Conservation (phyloP, 2,329 filamentous ascomycete genomes). For the Ophiostoma australiae region DNA sequence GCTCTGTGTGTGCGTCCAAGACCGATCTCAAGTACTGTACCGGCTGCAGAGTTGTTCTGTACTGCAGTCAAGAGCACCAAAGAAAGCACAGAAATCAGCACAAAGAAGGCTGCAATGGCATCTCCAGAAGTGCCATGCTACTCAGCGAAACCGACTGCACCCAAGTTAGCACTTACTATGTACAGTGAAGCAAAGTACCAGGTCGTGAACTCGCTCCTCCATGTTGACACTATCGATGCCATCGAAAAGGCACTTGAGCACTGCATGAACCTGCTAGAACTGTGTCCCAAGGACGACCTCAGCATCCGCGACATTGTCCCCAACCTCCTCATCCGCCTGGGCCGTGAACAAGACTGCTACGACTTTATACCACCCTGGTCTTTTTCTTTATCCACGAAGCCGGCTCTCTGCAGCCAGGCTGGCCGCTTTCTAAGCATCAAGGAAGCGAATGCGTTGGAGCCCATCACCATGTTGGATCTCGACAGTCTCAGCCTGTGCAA, state of each 20-base stretch:
- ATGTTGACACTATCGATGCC: neutral
- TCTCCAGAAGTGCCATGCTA: too few relatives aligned
- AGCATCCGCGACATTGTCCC: neutral
- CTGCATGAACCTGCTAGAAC: neutral
- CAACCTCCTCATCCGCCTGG: neutral
- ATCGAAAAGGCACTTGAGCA: neutral
- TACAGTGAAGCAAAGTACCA: neutral
- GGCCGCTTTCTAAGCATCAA: neutral
- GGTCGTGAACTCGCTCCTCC: neutral
- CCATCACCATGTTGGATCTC: neutral
- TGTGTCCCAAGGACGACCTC: neutral
- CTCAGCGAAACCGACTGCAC: too few relatives aligned
- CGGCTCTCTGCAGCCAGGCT: neutral
- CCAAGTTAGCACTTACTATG: neutral
- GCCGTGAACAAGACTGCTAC: neutral
- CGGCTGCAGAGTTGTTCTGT: too few relatives aligned
- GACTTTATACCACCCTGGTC: conserved; percentile 3
- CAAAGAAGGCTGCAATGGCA: too few relatives aligned
- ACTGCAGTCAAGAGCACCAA: too few relatives aligned
- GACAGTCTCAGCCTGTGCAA: neutral
- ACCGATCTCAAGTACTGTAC: too few relatives aligned
- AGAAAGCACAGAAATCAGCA: too few relatives aligned
- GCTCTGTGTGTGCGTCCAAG: too few relatives aligned
- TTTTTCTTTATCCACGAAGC: neutral
- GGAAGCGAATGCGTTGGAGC: neutral